Percentiles rank a stretch among this genome's conserved stretches.
Conservation (phyloP, 2,329 filamentous ascomycete species). For the Xylariales sp. region DNA sequence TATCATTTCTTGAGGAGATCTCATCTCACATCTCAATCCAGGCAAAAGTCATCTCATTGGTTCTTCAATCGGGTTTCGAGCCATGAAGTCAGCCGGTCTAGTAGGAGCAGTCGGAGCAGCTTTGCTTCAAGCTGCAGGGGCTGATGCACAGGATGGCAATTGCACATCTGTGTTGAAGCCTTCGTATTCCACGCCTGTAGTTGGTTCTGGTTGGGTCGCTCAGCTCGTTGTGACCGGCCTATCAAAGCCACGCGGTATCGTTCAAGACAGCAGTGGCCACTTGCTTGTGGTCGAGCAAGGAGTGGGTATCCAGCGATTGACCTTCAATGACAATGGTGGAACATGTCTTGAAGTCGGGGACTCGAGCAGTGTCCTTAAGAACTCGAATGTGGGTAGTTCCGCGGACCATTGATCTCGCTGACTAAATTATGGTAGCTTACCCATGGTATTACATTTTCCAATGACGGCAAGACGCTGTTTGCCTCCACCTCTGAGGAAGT, state of each 20-base stretch:
- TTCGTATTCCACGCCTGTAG: slow-evolving; percentile 11
- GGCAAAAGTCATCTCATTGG: not conserved
- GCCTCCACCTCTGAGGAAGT: slow-evolving; percentile 54
- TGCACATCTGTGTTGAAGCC: slow-evolving; percentile 8
- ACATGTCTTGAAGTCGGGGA: slow-evolving; percentile 23
- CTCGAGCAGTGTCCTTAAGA: slow-evolving; percentile 11
- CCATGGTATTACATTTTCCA: slow-evolving; percentile 50
- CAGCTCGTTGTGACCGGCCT: slow-evolving; percentile 16
- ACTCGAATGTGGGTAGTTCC: slow-evolving; percentile 6
- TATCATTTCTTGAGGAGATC: too few relatives aligned
- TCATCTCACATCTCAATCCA: not conserved
- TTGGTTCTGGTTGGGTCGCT: slow-evolving; percentile 13
- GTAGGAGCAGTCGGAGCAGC: not conserved
- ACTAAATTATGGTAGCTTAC: slow-evolving; percentile 38
- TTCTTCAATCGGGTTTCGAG: not conserved
- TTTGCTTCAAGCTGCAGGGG: not conserved
- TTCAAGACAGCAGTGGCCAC: slow-evolving; percentile 30
- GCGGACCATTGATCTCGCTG: not conserved
- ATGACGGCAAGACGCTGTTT: slow-evolving; percentile 48
- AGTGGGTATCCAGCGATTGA: slow-evolving; percentile 27
- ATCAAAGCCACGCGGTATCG: slow-evolving; percentile 25
- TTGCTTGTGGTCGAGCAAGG: slow-evolving; percentile 30
- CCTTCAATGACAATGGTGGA: slow-evolving; percentile 25
- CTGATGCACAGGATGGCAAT: not conserved
- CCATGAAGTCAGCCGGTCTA: slow-evolving; percentile 6